These are phyloP conservation scores for Fomitopsis pulvina DNA, from an alignment of 768 basidiomycete genomes.

Conservation along the genomic window DNA sequence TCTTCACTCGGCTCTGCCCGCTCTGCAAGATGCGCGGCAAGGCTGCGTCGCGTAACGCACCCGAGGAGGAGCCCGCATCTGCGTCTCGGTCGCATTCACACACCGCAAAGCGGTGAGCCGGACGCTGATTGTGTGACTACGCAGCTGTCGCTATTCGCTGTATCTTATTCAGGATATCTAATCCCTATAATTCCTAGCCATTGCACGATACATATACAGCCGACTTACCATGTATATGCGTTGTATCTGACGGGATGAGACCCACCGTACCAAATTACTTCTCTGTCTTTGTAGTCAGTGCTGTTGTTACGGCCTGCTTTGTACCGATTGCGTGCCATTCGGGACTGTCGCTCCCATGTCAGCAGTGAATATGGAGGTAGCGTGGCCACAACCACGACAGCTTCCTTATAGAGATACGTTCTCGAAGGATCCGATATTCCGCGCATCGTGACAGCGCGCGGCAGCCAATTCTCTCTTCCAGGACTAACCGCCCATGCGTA, in stretches of 20 bases:
- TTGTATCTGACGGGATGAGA: not conserved
- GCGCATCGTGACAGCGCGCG: not conserved
- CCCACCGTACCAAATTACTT: not conserved
- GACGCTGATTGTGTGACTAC: not conserved
- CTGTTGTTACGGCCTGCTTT: not conserved
- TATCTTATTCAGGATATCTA: not conserved
- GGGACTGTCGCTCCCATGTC: not conserved
- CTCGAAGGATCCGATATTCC: not conserved
- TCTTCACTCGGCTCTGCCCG: slow-evolving; percentile 58
- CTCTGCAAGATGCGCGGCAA: slow-evolving; percentile 40
- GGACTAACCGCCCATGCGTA: no score
- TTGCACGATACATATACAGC: not conserved
- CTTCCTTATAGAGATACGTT: not conserved
- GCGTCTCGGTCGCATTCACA: not conserved
- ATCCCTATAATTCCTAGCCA: no score
- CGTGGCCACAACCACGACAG: not conserved
- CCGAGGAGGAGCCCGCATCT: slow-evolving; percentile 11
- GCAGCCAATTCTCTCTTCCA: no score
- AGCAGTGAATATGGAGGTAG: not conserved
- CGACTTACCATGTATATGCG: not conserved
- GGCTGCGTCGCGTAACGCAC: slow-evolving; percentile 7
- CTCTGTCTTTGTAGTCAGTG: no score
- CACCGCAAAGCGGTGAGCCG: not conserved
- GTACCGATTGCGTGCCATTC: not conserved
- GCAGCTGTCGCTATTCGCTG: not conserved